Evolutionary conservation across 805 yeast species (phyloP).

Genomic region (Candida endomychidarum): DNA sequence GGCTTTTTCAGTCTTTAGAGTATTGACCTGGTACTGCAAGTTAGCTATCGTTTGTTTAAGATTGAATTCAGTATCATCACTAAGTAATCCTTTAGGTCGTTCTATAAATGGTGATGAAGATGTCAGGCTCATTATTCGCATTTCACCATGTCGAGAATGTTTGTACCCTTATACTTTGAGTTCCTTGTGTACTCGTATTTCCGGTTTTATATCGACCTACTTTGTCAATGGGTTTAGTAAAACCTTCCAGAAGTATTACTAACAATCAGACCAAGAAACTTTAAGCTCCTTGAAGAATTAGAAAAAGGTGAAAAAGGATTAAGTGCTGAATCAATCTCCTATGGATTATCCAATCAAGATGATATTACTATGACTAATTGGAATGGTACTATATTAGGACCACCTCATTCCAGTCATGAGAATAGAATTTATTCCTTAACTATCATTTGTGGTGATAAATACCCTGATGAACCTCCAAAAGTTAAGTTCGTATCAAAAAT

Average conservation of each 20-base stretch:
- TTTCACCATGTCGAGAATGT: conserved; percentile 46
- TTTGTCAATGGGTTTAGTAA: background rate
- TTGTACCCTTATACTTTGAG: conserved; percentile 31
- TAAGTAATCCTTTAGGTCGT: conserved; percentile 16
- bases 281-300: conserved; percentile 90
- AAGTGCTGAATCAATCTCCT: conserved; percentile 95
- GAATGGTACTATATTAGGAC: conserved; percentile 98
- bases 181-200: no score
- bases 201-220: no score
- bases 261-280: conserved; percentile 75
- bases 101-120: conserved; percentile 30
- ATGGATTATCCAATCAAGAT: conserved; percentile 86
- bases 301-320: conserved; percentile 98
- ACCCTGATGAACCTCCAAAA: conserved; percentile 87
- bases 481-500: conserved; percentile 81
- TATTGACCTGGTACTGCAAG: conserved; percentile 33
- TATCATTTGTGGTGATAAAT: conserved; percentile 76
- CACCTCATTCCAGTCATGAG: conserved; percentile 88
- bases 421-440: conserved; percentile 86
- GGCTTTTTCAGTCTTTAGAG: conserved; percentile 34
- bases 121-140: no score
- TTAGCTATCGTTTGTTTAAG: conserved; percentile 22
- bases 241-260: no score
- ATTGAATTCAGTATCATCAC: conserved; percentile 17
- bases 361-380: conserved; percentile 93